Evolutionary conservation across 257 asterid species (phyloP).

Genomic region (Salvia splendens): DNA sequence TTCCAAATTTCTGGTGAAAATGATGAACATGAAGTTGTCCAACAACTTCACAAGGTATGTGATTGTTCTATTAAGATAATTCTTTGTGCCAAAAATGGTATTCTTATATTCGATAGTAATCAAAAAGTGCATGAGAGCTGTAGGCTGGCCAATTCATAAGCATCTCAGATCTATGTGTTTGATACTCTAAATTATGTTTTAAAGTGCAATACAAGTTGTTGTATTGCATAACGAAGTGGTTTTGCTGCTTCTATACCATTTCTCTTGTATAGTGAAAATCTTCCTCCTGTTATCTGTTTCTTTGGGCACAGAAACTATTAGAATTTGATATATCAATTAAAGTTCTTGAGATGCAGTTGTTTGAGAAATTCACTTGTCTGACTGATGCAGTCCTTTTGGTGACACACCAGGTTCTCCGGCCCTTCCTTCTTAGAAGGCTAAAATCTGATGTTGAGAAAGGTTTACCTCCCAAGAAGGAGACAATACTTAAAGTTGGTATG

Average conservation of each 20-base stretch:
- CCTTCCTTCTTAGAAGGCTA: conserved; percentile 94
- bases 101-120: background rate
- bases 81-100: background rate
- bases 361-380: background rate
- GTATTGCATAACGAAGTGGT: background rate
- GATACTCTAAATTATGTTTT: background rate
- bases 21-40: conserved; percentile 99
- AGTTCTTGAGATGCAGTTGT: conserved; percentile 3
- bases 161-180: conserved; percentile 1
- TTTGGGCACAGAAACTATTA: background rate
- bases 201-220: background rate
- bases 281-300: background rate
- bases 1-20: conserved; percentile 98
- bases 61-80: conserved; percentile 11
- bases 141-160: conserved; percentile 3
- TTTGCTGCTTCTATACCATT: background rate
- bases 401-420: conserved; percentile 78
- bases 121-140: conserved; percentile 8
- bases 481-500: conserved; percentile 99
- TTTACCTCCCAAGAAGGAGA: conserved; percentile 98
- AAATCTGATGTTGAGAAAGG: conserved; percentile 99
- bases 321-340: conserved; percentile 3
- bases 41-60: conserved; percentile 97
- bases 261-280: background rate
- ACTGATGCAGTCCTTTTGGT: conserved; percentile 25